Conservation (phyloP, 768 basidiomycete genomes). For the Termitomyces sp. region DNA sequence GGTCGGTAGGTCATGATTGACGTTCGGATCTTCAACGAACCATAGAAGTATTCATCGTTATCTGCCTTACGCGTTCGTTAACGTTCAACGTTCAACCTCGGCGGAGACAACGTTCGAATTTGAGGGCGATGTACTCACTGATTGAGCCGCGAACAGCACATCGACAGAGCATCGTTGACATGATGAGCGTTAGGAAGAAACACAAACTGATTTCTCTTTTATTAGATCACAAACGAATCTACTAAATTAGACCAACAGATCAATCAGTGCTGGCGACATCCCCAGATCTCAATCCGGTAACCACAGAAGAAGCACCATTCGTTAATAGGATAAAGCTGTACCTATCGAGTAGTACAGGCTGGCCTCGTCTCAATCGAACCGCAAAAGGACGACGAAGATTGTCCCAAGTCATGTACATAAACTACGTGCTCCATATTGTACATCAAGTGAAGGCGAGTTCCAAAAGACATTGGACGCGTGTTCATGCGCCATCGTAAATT, state of each 20-base stretch:
- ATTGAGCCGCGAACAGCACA: conserved; percentile 45
- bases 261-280: not conserved
- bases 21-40: conserved; percentile 24
- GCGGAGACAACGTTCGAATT: conserved; percentile 4
- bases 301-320: not conserved
- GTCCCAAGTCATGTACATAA: too few species aligned
- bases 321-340: not conserved
- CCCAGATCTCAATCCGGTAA: too few species aligned
- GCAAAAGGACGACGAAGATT: not conserved
- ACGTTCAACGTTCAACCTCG: too few species aligned
- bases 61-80: conserved; percentile 34
- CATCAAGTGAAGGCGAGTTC: not conserved
- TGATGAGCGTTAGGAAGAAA: not conserved
- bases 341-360: not conserved
- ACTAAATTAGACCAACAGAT: not conserved
- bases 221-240: not conserved
- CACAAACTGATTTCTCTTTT: not conserved
- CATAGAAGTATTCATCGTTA: conserved; percentile 58
- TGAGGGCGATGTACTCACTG: conserved; percentile 32
- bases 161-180: not conserved
- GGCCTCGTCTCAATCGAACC: not conserved
- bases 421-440: not conserved
- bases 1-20: not conserved
- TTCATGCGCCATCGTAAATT: not conserved
- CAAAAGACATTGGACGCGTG: not conserved